Evolutionary conservation across 2,329 filamentous ascomycete species (phyloP).

Genomic region (Ophiostoma quercus): DNA sequence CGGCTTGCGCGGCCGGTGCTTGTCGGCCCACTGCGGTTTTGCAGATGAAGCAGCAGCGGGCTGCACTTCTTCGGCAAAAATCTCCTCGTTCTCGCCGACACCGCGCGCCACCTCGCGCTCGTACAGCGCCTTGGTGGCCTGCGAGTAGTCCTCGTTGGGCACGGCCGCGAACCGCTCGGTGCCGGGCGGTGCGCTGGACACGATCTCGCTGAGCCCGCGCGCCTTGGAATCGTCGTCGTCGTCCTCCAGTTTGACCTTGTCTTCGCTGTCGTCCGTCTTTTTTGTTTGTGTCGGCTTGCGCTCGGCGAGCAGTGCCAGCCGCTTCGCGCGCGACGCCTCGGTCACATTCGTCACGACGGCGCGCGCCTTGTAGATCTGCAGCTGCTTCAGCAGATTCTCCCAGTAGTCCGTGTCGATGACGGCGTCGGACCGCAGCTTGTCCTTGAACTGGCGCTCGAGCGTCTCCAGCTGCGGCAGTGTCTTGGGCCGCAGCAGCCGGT

Average conservation of each 20-base stretch:
- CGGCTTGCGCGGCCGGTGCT: conserved; percentile 85
- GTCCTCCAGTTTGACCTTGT: background rate
- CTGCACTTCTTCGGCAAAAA: conserved; percentile 81
- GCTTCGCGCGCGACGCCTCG: conserved; percentile 60
- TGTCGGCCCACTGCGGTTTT: conserved; percentile 71
- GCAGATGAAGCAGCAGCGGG: background rate
- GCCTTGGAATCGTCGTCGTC: background rate
- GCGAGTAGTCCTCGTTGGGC: conserved; percentile 73
- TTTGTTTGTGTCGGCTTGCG: background rate
- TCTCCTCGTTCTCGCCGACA: conserved; percentile 88
- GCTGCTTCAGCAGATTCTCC: conserved; percentile 81
- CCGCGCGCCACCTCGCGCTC: conserved; percentile 90
- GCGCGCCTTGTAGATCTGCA: conserved; percentile 91
- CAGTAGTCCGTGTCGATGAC: conserved; percentile 96
- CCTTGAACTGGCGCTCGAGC: conserved; percentile 79
- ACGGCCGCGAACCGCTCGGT: conserved; percentile 63
- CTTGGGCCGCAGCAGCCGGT: conserved; percentile 80
- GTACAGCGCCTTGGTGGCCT: conserved; percentile 81
- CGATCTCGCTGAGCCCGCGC: background rate
- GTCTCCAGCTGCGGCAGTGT: conserved; percentile 78
- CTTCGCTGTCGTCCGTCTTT: background rate
- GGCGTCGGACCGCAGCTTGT: conserved; percentile 81
- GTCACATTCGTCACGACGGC: conserved; percentile 33
- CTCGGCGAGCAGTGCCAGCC: conserved; percentile 61
- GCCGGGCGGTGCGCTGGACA: conserved; percentile 42